Conservation (phyloP, 305 asterid species). For the Fraxinus baroniana region DNA sequence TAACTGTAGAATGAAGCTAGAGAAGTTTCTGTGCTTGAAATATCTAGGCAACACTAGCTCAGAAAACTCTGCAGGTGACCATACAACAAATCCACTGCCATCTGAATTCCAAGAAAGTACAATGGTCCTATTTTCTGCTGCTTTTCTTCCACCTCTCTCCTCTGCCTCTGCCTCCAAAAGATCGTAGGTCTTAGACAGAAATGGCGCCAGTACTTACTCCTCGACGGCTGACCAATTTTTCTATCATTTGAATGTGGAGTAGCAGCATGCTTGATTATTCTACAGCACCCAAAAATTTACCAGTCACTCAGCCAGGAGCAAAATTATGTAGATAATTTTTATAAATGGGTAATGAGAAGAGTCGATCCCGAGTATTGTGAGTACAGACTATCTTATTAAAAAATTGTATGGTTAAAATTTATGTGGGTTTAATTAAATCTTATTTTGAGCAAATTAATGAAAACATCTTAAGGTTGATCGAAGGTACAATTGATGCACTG, state of each 20-base stretch:
- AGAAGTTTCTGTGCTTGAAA: conserved; percentile 45
- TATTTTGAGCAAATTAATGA: too few relatives aligned
- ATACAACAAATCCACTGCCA: conserved; percentile 41
- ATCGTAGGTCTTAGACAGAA: conserved; percentile 53
- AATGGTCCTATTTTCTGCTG: conserved; percentile 1
- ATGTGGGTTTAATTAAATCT: too few relatives aligned
- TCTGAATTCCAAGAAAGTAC: conserved; percentile 45
- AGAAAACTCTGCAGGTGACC: conserved; percentile 46
- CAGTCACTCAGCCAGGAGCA: too few relatives aligned
- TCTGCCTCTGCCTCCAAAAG: conserved; percentile 46
- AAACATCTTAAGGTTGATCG: not conserved
- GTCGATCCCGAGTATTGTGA: too few relatives aligned
- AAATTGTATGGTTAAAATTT: too few relatives aligned
- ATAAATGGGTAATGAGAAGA: too few relatives aligned
- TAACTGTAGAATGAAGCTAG: conserved; percentile 40
- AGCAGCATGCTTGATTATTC: conserved; percentile 23
- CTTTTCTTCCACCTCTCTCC: not conserved
- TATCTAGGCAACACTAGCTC: conserved; percentile 35
- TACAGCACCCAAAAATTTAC: not conserved
- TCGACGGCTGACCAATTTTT: conserved; percentile 17
- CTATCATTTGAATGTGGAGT: conserved; percentile 11
- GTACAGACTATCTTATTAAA: too few relatives aligned
- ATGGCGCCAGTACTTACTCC: conserved; percentile 49
- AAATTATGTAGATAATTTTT: too few relatives aligned
- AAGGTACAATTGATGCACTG: not conserved